Base-by-base conservation (phyloP, 768 basidiomycete genomes). In the Sporobolomyces roseus region DNA sequence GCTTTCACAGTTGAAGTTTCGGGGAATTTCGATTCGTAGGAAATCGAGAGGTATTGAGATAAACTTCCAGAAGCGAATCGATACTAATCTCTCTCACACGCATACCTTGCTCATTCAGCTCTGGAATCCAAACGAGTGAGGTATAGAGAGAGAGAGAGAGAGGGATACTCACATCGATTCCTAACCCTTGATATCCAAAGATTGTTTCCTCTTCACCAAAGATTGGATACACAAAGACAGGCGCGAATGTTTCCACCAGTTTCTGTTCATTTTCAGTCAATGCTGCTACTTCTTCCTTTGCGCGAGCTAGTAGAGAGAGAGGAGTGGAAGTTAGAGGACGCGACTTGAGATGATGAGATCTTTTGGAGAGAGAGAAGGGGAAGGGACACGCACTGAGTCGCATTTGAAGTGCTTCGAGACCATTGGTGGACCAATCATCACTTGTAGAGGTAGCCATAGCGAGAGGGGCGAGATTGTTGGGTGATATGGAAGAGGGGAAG, bases 151-250 rank as follows among this genome's bases (percentile, higher is more conserved):
- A 49, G 45, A 21, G 67, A 41, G 38, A 41, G 33, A 46, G 7
- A 23, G 23, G 23, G 35, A 23, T n/a, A 53, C 79, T 86, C 70
- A 96, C 93, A 77, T 94, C 86, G 74, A 98, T 87, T 32, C 83
- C 78, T 38, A 99, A 83, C 75, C 87, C 87, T 69, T 86, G 84
- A 80, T 96, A 98, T 3, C 94, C 94, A 77, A 94, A 97, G 63
- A 98, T 88, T 80, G 87, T 93, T 80, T 99, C 93, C 61, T 94
- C 89, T 75, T 97, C 91, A 60, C 94, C 94, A 77, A 87, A 97
- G 75, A 99, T 93, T 8, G 94, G 93, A 80, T 99, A 99, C 0
- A 94, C 97, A 81, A 98, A 99, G 5, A 82, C 80, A 3, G 94
- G 94, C 68, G 88, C 83, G 79, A 96, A 97, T 25, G 82, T 80